These are phyloP conservation scores for Aspergillus sp. DNA, from an alignment of 2,329 filamentous ascomycete species.

Conservation along the genomic window DNA sequence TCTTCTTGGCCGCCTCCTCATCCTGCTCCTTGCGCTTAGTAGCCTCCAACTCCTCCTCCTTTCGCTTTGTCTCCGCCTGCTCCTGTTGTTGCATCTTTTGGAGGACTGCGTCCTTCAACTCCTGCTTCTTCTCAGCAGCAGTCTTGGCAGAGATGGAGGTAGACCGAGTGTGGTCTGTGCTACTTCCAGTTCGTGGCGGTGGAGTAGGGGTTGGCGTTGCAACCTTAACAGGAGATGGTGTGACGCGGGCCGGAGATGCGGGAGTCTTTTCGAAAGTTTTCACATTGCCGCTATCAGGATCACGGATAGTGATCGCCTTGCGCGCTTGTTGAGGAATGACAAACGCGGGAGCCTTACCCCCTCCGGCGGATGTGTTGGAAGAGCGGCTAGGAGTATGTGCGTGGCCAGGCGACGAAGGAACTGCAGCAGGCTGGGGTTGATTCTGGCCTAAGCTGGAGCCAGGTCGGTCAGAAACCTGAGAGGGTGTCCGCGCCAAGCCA, in stretches of 20 bases:
- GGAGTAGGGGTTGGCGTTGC: constrained; percentile 76
- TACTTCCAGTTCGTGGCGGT: constrained; percentile 71
- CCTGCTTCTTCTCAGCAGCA: constrained; percentile 76
- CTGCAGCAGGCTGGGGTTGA: constrained; percentile 46
- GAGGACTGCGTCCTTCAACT: constrained; percentile 60
- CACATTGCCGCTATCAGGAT: constrained; percentile 73
- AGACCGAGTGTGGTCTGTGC: constrained; percentile 65
- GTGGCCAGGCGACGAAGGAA: constrained; percentile 51
- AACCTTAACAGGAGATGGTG: constrained; percentile 57
- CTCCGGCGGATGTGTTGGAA: constrained; percentile 58
- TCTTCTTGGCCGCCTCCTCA: constrained; percentile 31
- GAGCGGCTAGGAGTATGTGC: constrained; percentile 54
- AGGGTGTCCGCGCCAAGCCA: constrained; percentile 78
- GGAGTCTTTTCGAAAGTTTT: constrained; percentile 69
- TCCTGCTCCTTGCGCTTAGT: constrained; percentile 31
- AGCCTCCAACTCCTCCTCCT: constrained; percentile 50
- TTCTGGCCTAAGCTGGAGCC: constrained; percentile 62
- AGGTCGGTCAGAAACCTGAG: constrained; percentile 72
- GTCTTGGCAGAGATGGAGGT: constrained; percentile 73
- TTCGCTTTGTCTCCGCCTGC: constrained; percentile 50
- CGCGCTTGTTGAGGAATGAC: constrained; percentile 66
- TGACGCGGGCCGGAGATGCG: constrained; percentile 57
- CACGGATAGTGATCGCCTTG: constrained; percentile 80
- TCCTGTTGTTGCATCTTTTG: constrained; percentile 60
- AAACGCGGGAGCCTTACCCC: constrained; percentile 59